Evolutionary conservation across 352 stramenopile genomes (phyloP).

Genomic region (Globisporangium paddicum): DNA sequence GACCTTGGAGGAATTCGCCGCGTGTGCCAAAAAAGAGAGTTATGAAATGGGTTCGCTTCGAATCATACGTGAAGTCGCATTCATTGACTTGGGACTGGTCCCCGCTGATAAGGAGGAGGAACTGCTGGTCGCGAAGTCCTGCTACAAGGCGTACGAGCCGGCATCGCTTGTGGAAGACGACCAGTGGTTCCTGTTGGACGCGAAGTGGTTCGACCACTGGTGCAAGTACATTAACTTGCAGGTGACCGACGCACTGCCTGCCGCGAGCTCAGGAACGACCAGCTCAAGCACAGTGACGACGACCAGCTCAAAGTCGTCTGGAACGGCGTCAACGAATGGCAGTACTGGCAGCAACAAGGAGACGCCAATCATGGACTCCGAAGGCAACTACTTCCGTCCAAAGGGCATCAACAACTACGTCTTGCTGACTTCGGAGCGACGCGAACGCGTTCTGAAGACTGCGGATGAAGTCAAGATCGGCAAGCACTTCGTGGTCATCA

Average conservation of each 20-base stretch:
- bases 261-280: constrained; percentile 26
- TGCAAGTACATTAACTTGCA: constrained; percentile 65
- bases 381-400: constrained; percentile 75
- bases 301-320: constrained; percentile 6
- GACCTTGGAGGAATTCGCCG: constrained; percentile 63
- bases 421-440: constrained; percentile 63
- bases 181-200: constrained; percentile 79
- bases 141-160: constrained; percentile 74
- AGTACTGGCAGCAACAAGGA: constrained; percentile 39
- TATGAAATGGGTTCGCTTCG: constrained; percentile 77
- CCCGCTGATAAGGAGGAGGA: constrained; percentile 77
- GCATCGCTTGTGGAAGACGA: constrained; percentile 73
- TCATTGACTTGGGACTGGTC: constrained; percentile 76
- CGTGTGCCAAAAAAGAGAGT: constrained; percentile 56
- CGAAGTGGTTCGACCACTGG: constrained; percentile 85
- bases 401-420: constrained; percentile 85
- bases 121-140: constrained; percentile 59
- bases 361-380: constrained; percentile 65
- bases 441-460: constrained; percentile 62
- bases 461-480: constrained; percentile 73
- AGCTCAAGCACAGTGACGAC: constrained; percentile 12
- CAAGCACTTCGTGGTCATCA: constrained; percentile 85
- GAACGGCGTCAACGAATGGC: constrained; percentile 22
- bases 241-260: constrained; percentile 26
- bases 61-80: constrained; percentile 83